Conservation (phyloP, 805 yeast species). For the Schwanniomyces sp. region DNA sequence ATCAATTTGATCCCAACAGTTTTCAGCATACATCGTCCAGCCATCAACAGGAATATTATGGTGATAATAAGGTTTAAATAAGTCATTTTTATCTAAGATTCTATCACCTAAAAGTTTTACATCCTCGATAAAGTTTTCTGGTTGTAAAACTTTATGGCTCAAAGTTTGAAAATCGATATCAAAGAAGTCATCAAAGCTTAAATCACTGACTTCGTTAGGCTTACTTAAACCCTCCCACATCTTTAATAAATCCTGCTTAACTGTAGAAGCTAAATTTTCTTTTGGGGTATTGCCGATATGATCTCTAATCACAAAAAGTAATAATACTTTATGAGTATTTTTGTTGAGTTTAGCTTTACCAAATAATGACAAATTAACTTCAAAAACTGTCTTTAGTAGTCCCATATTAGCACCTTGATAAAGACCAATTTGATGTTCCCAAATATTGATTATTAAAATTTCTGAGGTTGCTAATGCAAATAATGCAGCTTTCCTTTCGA, state of each 20-base stretch:
- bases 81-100: constrained; percentile 41
- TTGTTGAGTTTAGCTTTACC: constrained; percentile 48
- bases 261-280: constrained; percentile 63
- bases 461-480: constrained; percentile 94
- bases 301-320: constrained; percentile 89
- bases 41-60: constrained; percentile 92
- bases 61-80: constrained; percentile 72
- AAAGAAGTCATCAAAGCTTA: constrained; percentile 71
- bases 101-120: constrained; percentile 64
- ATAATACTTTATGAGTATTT: constrained; percentile 57
- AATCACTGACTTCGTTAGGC: constrained; percentile 60
- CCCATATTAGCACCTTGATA: constrained; percentile 99
- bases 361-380: constrained; percentile 85
- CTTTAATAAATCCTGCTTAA: constrained; percentile 66
- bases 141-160: constrained; percentile 82
- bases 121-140: constrained; percentile 64
- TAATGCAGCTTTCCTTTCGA: constrained; percentile 93
- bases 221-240: constrained; percentile 80
- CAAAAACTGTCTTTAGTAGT: constrained; percentile 89
- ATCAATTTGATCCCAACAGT: constrained; percentile 94
- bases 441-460: constrained; percentile 83
- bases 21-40: constrained; percentile 88
- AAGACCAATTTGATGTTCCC: constrained; percentile 97
- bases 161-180: constrained; percentile 80
- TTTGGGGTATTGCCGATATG: constrained; percentile 86